phyloP scores from a whole-genome alignment of 441 rosid species.

The Erodium moschatum region DNA sequence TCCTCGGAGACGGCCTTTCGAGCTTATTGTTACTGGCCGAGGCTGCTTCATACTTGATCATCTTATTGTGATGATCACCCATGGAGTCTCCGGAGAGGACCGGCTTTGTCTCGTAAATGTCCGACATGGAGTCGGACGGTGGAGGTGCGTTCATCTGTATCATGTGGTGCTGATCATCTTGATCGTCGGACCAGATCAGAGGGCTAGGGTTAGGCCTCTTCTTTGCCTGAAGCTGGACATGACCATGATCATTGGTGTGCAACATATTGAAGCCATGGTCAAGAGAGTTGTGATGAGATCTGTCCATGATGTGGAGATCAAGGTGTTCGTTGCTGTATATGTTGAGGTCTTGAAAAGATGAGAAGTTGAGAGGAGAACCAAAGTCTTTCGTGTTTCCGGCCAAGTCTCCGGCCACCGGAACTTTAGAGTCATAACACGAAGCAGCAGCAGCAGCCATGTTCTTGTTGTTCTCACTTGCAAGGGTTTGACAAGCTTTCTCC shows the following conservation, averaged over 20 bases:
- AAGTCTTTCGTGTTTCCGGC: conserved; percentile 38
- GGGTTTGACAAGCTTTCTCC: conserved; percentile 91
- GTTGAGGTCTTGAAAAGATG: conserved; percentile 83
- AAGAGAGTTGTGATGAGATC: conserved; percentile 24
- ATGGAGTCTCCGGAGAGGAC: conserved; percentile 46
- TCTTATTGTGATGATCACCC: conserved; percentile 8
- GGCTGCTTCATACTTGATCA: conserved; percentile 30
- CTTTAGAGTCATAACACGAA: background rate
- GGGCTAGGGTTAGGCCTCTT: conserved; percentile 55
- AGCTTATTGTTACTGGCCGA: conserved; percentile 29
- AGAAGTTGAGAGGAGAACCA: conserved; percentile 45
- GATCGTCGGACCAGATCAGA: conserved; percentile 72
- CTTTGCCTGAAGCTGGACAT: conserved; percentile 44
- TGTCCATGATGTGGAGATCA: conserved; percentile 52
- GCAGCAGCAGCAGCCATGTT: background rate
- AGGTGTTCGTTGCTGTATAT: conserved; percentile 44
- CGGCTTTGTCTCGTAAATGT: conserved; percentile 59
- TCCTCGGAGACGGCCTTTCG: conserved; percentile 65
- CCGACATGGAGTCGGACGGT: conserved; percentile 52
- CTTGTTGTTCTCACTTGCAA: conserved; percentile 26
- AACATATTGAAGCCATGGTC: conserved; percentile 33
- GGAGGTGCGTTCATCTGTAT: conserved; percentile 41
- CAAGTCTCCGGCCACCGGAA: conserved; percentile 5
- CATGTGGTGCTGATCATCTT: conserved; percentile 25
- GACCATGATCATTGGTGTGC: conserved; percentile 17